Conservation (phyloP, 371 early-diverging fungal species). For the Mucor piriformis region DNA sequence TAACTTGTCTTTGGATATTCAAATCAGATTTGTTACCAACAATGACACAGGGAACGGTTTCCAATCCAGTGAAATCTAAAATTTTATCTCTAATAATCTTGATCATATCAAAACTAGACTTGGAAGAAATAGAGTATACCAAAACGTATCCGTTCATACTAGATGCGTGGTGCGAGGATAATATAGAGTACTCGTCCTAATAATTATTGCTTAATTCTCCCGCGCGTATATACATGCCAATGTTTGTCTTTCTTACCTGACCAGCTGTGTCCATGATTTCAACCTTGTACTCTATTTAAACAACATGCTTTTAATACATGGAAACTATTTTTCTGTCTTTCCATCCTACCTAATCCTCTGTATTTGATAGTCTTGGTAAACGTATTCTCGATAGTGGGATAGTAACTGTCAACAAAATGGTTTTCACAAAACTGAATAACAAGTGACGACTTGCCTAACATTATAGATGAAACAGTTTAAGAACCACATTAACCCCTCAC, state of each 20-base stretch:
- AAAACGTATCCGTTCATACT: constrained; percentile 94
- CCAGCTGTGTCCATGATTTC: constrained; percentile 97
- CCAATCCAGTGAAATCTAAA: constrained; percentile 88
- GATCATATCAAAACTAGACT: constrained; percentile 88
- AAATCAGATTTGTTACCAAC: constrained; percentile 95
- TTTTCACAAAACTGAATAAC: constrained; percentile 94
- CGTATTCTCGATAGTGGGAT: constrained; percentile 83
- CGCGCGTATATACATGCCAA: not conserved
- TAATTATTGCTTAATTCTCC: constrained; percentile 16
- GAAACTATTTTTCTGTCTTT: not conserved
- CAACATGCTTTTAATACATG: too few relatives aligned
- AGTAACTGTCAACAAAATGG: constrained; percentile 91
- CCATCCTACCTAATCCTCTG: constrained; percentile 62
- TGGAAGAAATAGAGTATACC: constrained; percentile 90
- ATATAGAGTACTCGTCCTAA: constrained; percentile 91
- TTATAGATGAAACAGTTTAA: not conserved
- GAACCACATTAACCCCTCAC: too few relatives aligned
- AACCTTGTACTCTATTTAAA: constrained; percentile 70
- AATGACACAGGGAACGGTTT: constrained; percentile 88
- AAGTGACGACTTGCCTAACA: constrained; percentile 85
- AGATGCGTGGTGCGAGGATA: constrained; percentile 87
- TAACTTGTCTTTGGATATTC: constrained; percentile 79
- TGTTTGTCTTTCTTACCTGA: constrained; percentile 48
- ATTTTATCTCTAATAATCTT: constrained; percentile 93
- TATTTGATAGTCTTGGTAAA: constrained; percentile 86